Evolutionary conservation across 768 basidiomycete genomes (phyloP).

Genomic region (Tephrocybe rancida): DNA sequence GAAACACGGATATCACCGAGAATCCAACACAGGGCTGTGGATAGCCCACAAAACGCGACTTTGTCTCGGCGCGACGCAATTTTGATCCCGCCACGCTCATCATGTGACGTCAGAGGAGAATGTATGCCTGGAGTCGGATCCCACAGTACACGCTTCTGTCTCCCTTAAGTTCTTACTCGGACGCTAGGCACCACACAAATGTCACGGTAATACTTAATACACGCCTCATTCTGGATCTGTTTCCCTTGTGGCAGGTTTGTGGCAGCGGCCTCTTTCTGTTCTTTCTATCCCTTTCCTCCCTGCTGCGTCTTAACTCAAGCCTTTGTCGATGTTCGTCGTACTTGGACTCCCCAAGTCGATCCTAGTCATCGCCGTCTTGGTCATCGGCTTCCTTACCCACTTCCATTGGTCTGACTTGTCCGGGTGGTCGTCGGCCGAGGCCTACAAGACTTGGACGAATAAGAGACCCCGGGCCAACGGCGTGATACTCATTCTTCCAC

Average conservation of each 20-base stretch:
- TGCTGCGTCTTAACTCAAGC: not conserved
- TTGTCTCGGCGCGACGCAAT: too few relatives aligned
- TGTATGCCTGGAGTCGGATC: too few relatives aligned
- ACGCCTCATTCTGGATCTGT: too few relatives aligned
- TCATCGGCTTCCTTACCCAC: slow-evolving; percentile 3
- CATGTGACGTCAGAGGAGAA: too few relatives aligned
- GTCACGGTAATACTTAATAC: too few relatives aligned
- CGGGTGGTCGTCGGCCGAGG: slow-evolving; percentile 2
- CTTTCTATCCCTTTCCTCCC: not conserved
- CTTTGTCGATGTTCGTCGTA: slow-evolving; percentile 5
- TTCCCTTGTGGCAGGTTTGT: not conserved
- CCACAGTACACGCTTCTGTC: too few relatives aligned
- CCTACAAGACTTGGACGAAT: not conserved
- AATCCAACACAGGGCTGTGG: too few relatives aligned
- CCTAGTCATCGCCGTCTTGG: not conserved
- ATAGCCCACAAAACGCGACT: too few relatives aligned
- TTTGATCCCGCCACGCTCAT: too few relatives aligned
- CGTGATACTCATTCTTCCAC: slow-evolving; percentile 29
- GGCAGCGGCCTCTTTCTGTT: not conserved
- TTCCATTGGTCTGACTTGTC: not conserved
- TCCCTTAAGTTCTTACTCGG: too few relatives aligned
- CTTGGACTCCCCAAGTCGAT: slow-evolving; percentile 10
- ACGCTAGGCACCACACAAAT: too few relatives aligned
- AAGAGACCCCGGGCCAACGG: slow-evolving; percentile 25
- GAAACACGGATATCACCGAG: too few relatives aligned